phyloP scores from a whole-genome alignment of 495 filamentous ascomycete species.

The Collariella sp. region DNA sequence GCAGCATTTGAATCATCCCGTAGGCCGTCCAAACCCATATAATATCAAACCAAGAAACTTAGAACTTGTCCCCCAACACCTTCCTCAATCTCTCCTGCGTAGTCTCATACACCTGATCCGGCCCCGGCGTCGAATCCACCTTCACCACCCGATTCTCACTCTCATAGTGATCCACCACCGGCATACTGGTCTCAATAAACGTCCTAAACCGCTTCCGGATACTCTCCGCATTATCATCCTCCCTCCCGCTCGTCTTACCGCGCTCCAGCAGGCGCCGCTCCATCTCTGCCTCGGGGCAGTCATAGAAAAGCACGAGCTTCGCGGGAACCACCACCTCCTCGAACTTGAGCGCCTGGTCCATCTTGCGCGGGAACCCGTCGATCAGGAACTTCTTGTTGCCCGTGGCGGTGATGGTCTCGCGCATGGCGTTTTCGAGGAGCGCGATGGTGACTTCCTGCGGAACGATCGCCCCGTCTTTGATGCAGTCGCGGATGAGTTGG shows the following conservation, averaged over 20 bases:
- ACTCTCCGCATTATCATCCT: slow-evolving; percentile 89
- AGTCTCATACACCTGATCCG: slow-evolving; percentile 66
- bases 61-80: slow-evolving; percentile 29
- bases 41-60: background rate
- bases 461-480: slow-evolving; percentile 88
- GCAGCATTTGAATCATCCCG: too few relatives aligned
- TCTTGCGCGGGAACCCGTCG: slow-evolving; percentile 91
- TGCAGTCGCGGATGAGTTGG: slow-evolving; percentile 79
- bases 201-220: slow-evolving; percentile 93
- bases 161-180: slow-evolving; percentile 81
- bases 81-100: slow-evolving; percentile 44
- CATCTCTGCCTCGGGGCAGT: slow-evolving; percentile 85
- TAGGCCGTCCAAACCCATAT: too few relatives aligned
- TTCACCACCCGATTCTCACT: slow-evolving; percentile 67
- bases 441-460: slow-evolving; percentile 98
- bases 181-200: slow-evolving; percentile 93
- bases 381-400: slow-evolving; percentile 61
- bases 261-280: slow-evolving; percentile 71
- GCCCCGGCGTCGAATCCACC: slow-evolving; percentile 55
- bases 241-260: slow-evolving; percentile 81
- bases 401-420: slow-evolving; percentile 41
- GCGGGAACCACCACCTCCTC: slow-evolving; percentile 80
- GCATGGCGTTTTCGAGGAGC: slow-evolving; percentile 88
- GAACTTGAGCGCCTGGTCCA: slow-evolving; percentile 92
- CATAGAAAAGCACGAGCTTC: slow-evolving; percentile 78